Evolutionary conservation across 2,329 filamentous ascomycete species (phyloP), one percentile per base, ranked within the genome.

Genomic region (Pyricularia sp.): DNA sequence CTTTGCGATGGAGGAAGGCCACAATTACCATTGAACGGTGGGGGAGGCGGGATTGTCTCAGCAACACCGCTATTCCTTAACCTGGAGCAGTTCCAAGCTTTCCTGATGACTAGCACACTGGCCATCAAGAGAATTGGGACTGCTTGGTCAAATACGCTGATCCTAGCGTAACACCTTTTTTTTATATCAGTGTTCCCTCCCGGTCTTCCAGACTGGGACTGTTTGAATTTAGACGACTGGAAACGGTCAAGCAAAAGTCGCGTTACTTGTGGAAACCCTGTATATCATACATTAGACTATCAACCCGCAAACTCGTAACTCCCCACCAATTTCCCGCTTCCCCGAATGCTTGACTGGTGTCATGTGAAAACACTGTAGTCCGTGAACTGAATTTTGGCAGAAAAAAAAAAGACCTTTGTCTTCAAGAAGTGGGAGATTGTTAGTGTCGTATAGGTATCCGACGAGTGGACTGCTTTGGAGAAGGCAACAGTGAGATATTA

Each of bases 281-380:
- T 60, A 60, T 31, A 60, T 60, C 57, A 60, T 60, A 60, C 57
- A 60, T 60, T 60, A 60, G 57, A 60, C 40, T 49, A 49, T n/a
- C 40, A n/a, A n/a, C 16, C 40, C 16, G 40, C 40, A 49, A 49
- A 49, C 40, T 49, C 40, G 40, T 49, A 49, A 49, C 40, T 49
- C 40, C 40, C 16, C 5, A 19, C 16, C 16, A 49, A 19, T 9
- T 49, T 13, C n/a, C 19, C 8, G 40, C 5, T 7, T 19, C 19
- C 40, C 16, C n/a, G 40, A 4, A 49, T 49, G 40, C 19, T 49
- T 6, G 19, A 7, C 2, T 3, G n/a, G 2, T 7, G 19, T 49
- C 40, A 19, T n/a, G n/a, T 49, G 6, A 19, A 8, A 6, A n/a
- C 19, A 1, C 1, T 9, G 16, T n/a, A 49, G 16, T n/a, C 19